These are phyloP conservation scores for Penicillium odoratum DNA, from an alignment of 495 filamentous ascomycete species.

Conservation along the genomic window DNA sequence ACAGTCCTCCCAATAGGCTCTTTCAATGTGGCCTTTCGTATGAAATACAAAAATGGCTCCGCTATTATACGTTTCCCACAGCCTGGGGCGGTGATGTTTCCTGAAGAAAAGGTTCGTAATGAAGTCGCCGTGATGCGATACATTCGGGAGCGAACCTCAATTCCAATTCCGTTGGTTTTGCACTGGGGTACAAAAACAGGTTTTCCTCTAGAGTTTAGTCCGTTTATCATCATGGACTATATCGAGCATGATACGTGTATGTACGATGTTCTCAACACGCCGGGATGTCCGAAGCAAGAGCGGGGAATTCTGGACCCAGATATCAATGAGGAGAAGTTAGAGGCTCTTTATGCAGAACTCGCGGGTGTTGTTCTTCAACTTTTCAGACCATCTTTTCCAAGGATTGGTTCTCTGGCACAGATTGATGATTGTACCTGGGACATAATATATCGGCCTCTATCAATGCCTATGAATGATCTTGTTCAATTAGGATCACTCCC, in stretches of 20 bases:
- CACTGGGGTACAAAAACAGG: slow-evolving; percentile 29
- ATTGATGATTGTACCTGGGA: slow-evolving; percentile 7
- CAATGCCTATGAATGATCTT: slow-evolving; percentile 14
- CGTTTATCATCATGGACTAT: slow-evolving; percentile 43
- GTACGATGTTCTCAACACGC: slow-evolving; percentile 29
- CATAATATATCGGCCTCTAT: slow-evolving; percentile 9
- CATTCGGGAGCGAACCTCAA: slow-evolving; percentile 36
- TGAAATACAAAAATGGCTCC: slow-evolving; percentile 12
- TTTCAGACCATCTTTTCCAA: slow-evolving; percentile 1
- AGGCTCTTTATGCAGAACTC: slow-evolving; percentile 10
- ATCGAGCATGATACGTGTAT: slow-evolving; percentile 33
- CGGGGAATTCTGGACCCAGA: slow-evolving; percentile 30
- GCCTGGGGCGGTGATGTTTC: slow-evolving; percentile 24
- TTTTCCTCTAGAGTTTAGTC: slow-evolving; percentile 29
- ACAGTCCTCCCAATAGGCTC: slow-evolving; percentile 11
- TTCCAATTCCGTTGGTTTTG: slow-evolving; percentile 37
- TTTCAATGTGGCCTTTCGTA: slow-evolving; percentile 14
- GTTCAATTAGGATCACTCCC: slow-evolving; percentile 9
- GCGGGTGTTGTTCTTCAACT: slow-evolving; percentile 9
- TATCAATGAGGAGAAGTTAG: slow-evolving; percentile 12
- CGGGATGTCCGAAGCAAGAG: slow-evolving; percentile 12
- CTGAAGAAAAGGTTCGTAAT: slow-evolving; percentile 36
- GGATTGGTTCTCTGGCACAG: slow-evolving; percentile 11
- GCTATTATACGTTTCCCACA: slow-evolving; percentile 13
- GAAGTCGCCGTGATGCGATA: slow-evolving; percentile 48